phyloP scores from a whole-genome alignment of 1,284 basidiomycete species.

The Tilletiaria anomala region DNA sequence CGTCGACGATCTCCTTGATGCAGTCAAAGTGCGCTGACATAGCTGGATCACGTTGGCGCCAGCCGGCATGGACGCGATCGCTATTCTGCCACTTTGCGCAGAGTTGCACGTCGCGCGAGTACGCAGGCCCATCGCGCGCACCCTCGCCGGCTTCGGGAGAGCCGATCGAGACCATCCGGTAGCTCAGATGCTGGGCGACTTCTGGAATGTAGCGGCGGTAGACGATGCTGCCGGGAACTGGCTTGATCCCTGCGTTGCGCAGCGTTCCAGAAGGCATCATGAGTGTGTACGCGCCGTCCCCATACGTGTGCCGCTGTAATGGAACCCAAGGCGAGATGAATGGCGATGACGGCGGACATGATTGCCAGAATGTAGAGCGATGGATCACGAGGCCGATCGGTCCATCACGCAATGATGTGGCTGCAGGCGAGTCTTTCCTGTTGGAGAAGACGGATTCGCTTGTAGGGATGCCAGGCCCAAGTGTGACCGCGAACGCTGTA shows the following conservation, averaged over 20 bases:
- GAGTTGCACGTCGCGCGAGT: constrained; percentile 17
- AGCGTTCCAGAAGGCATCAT: no score
- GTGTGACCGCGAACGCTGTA: no score
- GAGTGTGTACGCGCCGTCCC: no score
- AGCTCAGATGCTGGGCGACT: constrained; percentile 23
- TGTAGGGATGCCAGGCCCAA: no score
- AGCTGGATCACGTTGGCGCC: constrained; percentile 20
- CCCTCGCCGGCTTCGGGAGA: not conserved
- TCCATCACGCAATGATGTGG: not conserved
- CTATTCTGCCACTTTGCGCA: constrained; percentile 29
- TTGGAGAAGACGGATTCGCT: not conserved
- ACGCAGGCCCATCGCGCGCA: constrained; percentile 3
- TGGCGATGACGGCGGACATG: constrained; percentile 5
- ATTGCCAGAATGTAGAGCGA: not conserved
- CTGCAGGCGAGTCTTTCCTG: not conserved
- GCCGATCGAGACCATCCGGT: constrained; percentile 15
- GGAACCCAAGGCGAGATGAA: constrained; percentile 7
- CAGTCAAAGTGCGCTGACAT: constrained; percentile 18
- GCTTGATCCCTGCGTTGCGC: constrained; percentile 3
- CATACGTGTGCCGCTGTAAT: not conserved
- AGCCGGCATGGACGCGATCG: constrained; percentile 29
- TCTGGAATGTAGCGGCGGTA: constrained; percentile 28
- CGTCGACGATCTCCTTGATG: constrained; percentile 13
- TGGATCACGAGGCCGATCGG: not conserved
- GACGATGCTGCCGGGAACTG: constrained; percentile 6